A percentile compares a stretch with the other conserved stretches of the same genome.
Conservation (phyloP, 768 basidiomycete genomes). For the Saitozyma sp. region DNA sequence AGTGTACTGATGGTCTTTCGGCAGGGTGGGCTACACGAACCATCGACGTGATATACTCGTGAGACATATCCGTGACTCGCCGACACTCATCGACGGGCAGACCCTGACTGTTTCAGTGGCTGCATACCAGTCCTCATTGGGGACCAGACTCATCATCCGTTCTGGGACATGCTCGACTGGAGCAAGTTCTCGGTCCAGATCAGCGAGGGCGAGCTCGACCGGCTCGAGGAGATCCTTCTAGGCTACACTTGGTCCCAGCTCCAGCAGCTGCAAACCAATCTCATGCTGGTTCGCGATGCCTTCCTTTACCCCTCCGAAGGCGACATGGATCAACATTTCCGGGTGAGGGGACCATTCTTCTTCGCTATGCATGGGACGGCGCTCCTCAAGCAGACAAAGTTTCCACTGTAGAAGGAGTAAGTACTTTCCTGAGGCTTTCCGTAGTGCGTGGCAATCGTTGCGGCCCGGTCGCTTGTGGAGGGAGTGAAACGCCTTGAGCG, state of each 20-base stretch:
- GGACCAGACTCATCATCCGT: slow-evolving; percentile 52
- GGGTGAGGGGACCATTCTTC: slow-evolving; percentile 47
- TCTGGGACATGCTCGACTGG: slow-evolving; percentile 53
- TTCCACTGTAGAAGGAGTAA: no score
- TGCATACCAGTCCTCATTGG: slow-evolving; percentile 54
- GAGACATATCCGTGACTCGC: no score
- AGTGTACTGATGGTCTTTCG: not conserved
- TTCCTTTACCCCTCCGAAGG: slow-evolving; percentile 50
- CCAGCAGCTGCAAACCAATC: slow-evolving; percentile 48
- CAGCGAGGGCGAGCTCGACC: slow-evolving; percentile 45
- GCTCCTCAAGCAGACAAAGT: slow-evolving; percentile 17
- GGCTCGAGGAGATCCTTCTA: slow-evolving; percentile 47
- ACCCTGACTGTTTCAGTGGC: slow-evolving; percentile 20
- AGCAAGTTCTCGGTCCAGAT: slow-evolving; percentile 49
- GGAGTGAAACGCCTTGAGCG: no score
- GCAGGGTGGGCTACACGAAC: slow-evolving; percentile 51
- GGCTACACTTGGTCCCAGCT: slow-evolving; percentile 38
- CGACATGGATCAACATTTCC: slow-evolving; percentile 34
- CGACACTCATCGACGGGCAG: not conserved
- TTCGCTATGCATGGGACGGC: slow-evolving; percentile 49
- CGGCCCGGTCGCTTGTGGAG: no score
- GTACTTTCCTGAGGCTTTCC: no score
- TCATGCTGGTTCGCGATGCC: slow-evolving; percentile 51
- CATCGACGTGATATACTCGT: slow-evolving; percentile 51
- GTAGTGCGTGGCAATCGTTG: no score